A percentile compares a stretch with the other conserved stretches of the same genome.
Conservation (phyloP, 345 rosid genomes). For the Euphorbia pulcherrima region DNA sequence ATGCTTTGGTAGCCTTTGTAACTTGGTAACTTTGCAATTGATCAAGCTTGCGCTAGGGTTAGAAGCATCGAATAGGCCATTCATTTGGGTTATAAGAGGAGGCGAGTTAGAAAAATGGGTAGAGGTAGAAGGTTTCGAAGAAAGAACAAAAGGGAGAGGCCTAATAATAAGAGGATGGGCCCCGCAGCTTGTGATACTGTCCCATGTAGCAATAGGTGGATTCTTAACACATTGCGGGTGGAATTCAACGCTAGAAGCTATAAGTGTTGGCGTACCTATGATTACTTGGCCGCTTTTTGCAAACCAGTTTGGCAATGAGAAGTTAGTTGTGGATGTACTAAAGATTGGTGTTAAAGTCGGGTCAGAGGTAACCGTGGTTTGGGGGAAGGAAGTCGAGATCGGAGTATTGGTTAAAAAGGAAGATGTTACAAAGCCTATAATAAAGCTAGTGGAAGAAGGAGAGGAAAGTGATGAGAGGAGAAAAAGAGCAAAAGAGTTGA, state of each 20-base stretch:
- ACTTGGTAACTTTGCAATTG: slow-evolving; percentile 7
- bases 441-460: slow-evolving; percentile 5
- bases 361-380: neutral
- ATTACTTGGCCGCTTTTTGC: slow-evolving; percentile 19
- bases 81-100: slow-evolving; percentile 14
- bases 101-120: slow-evolving; percentile 6
- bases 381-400: slow-evolving; percentile 19
- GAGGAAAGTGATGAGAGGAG: slow-evolving; percentile 17
- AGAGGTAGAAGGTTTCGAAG: slow-evolving; percentile 5
- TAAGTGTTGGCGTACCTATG: slow-evolving; percentile 3
- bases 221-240: slow-evolving; percentile 8
- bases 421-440: slow-evolving; percentile 6
- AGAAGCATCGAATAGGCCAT: slow-evolving; percentile 19
- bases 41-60: slow-evolving; percentile 14
- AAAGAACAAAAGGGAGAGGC: slow-evolving; percentile 14
- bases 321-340: slow-evolving; percentile 14
- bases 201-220: slow-evolving; percentile 19
- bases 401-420: slow-evolving; percentile 18
- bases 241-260: slow-evolving; percentile 12
- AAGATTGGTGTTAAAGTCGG: slow-evolving; percentile 14
- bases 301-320: slow-evolving; percentile 18
- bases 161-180: slow-evolving; percentile 18
- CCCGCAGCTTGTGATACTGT: slow-evolving; percentile 12
- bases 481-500: slow-evolving; percentile 4
- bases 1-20: slow-evolving; percentile 18